Evolutionary conservation across 1,139 yeast genomes (phyloP).

Genomic region (Starmera stellimalicola): DNA sequence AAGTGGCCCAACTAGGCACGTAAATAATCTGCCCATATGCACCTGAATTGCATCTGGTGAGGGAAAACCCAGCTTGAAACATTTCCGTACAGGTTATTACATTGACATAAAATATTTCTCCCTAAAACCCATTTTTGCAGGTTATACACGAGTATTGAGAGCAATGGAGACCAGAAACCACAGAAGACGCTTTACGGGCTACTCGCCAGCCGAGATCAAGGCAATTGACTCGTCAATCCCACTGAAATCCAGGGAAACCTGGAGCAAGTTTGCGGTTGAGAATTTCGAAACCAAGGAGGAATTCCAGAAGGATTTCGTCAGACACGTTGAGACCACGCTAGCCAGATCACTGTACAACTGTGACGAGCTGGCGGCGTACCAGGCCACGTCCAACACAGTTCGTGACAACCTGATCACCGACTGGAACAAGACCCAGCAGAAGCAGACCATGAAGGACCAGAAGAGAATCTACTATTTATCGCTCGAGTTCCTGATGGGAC

Average conservation of each 20-base stretch:
- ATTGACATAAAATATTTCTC: no score
- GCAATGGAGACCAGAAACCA: conserved; percentile 8
- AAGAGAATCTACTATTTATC: conserved; percentile 84
- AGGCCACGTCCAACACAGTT: conserved; percentile 73
- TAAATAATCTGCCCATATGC: no score
- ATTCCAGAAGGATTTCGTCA: conserved; percentile 64
- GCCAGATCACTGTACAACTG: conserved; percentile 89
- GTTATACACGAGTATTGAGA: conserved; percentile 9
- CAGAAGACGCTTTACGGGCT: conserved; percentile 72
- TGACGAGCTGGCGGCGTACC: conserved; percentile 87
- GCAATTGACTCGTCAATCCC: conserved; percentile 80
- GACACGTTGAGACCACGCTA: conserved; percentile 81
- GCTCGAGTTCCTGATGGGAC: conserved; percentile 87
- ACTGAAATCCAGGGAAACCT: conserved; percentile 59
- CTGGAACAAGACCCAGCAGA: conserved; percentile 92
- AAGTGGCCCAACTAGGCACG: no score
- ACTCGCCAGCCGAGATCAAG: conserved; percentile 82
- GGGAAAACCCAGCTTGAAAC: no score
- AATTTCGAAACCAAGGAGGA: conserved; percentile 45
- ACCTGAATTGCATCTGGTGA: no score
- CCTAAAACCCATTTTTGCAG: no score
- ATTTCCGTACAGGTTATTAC: no score
- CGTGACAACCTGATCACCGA: conserved; percentile 75
- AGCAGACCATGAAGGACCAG: conserved; percentile 74
- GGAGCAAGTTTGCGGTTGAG: conserved; percentile 57